Evolutionary conservation across 2,329 filamentous ascomycete genomes (phyloP), one percentile per base, ranked within the genome.

Genomic region (Cryphonectria naterciae): DNA sequence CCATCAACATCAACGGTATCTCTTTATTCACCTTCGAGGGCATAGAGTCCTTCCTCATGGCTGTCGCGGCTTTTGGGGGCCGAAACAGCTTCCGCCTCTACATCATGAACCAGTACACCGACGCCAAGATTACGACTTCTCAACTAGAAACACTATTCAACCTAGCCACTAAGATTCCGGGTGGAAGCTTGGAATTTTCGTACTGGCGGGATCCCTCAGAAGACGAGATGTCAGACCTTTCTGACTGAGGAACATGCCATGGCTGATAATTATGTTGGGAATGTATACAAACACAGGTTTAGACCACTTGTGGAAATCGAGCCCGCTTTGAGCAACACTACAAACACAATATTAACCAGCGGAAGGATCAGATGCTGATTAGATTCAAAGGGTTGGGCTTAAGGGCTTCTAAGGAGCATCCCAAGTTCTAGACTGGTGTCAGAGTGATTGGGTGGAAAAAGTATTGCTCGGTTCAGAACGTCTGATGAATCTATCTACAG

Each of bases 11-110:
- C 58, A 84, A 83, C 52, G 87, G 86, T 2, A 79, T 85, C 2
- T 89, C 89, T 0, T 78, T 78, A 2, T 91, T 92, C 76, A 87
- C 86, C 0, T 79, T 80, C 3, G 77, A 82, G 5, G 86, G 85
- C 1, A 81, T 92, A 1, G 76, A 79, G n/a, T 63, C 75, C 0
- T 86, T 84, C 70, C 79, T 85, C 41, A 73, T 76, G 8, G 76
- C 69, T 4, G 77, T 87, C 8, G 77, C n/a, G 72, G 73, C 2
- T 70, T 72, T 28, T 60, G 71, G 10, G 41, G 62, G 73, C 0
- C 79, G 78, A 43, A 73, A 71, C 7, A 80, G 78, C 1, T 75
- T 84, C 25, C 76, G 72, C 15, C 63, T 84, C 13, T 76, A 78
- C 35, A 76, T 83, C 28, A 74, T 78, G 67, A 78, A 78, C 66